These are phyloP conservation scores for Agrocybe pediades DNA, from an alignment of 768 basidiomycete species.

Conservation along the genomic window DNA sequence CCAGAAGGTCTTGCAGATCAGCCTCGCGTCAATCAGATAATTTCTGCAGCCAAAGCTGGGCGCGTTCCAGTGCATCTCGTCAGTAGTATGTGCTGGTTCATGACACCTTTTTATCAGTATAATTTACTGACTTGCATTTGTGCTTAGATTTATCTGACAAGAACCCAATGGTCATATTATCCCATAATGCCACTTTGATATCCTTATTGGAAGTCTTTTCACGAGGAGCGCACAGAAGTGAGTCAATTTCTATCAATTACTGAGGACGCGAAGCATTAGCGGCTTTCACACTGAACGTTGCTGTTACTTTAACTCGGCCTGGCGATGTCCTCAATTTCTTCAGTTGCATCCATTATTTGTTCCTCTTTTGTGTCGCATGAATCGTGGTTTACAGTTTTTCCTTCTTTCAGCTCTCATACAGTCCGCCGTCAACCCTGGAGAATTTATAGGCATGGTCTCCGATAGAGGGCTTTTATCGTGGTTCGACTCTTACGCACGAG, in stretches of 20 bases:
- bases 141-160: conserved; percentile 79
- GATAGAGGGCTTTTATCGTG: conserved; percentile 72
- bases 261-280: too few species aligned
- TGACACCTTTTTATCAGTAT: background rate
- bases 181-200: conserved; percentile 63
- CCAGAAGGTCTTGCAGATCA: conserved; percentile 63
- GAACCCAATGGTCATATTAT: conserved; percentile 69
- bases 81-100: conserved; percentile 57
- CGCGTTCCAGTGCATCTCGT: conserved; percentile 75
- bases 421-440: conserved; percentile 41
- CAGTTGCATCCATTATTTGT: too few species aligned
- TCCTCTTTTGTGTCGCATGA: background rate
- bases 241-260: conserved; percentile 10
- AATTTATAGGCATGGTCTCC: conserved; percentile 73
- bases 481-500: conserved; percentile 58
- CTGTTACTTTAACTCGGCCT: too few species aligned
- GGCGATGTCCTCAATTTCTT: too few species aligned
- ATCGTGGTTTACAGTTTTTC: background rate
- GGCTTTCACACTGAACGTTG: too few species aligned
- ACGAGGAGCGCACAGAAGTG: conserved; percentile 73
- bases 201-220: conserved; percentile 68
- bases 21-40: conserved; percentile 64
- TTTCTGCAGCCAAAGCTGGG: conserved; percentile 74
- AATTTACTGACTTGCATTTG: conserved; percentile 2
- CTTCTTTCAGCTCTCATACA: conserved; percentile 61